Conservation (phyloP, 2,329 filamentous ascomycete genomes). For the Venturia nashicola region DNA sequence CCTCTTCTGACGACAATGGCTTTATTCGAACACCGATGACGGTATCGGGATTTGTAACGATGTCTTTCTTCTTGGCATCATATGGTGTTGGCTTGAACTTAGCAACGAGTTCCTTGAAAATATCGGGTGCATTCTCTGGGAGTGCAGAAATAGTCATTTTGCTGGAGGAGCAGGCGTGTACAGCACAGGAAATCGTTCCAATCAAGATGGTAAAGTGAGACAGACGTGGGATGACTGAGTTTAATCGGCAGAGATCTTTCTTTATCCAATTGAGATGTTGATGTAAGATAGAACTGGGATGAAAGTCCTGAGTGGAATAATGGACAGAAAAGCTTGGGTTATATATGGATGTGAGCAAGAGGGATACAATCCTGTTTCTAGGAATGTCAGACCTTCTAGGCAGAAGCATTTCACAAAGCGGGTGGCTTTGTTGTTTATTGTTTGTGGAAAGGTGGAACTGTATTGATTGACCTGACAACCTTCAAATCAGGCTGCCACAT, state of each 20-base stretch:
- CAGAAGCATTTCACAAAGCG: neutral
- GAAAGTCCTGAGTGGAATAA: neutral
- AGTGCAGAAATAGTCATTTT: neutral
- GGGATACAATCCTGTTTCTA: too few species aligned
- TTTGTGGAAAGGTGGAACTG: too few species aligned
- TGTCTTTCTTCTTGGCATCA: neutral
- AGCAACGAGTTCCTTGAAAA: neutral
- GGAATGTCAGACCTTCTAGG: neutral
- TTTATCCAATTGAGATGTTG: too few species aligned
- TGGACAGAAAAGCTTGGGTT: too few species aligned
- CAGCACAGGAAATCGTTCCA: too few species aligned
- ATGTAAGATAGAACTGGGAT: neutral
- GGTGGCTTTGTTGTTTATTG: neutral
- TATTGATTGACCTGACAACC: too few species aligned
- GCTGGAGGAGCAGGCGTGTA: neutral
- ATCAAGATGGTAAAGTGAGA: neutral
- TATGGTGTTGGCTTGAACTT: neutral
- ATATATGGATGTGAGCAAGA: neutral
- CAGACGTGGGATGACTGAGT: neutral
- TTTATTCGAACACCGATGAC: slow-evolving; percentile 1
- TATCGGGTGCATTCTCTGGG: neutral
- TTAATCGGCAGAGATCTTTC: neutral
- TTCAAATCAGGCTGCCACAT: too few species aligned
- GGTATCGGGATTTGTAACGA: neutral
- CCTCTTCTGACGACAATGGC: neutral